Evolutionary conservation across 164 flowering plant species (phyloP).

Genomic region (Tetracentron sinense): DNA sequence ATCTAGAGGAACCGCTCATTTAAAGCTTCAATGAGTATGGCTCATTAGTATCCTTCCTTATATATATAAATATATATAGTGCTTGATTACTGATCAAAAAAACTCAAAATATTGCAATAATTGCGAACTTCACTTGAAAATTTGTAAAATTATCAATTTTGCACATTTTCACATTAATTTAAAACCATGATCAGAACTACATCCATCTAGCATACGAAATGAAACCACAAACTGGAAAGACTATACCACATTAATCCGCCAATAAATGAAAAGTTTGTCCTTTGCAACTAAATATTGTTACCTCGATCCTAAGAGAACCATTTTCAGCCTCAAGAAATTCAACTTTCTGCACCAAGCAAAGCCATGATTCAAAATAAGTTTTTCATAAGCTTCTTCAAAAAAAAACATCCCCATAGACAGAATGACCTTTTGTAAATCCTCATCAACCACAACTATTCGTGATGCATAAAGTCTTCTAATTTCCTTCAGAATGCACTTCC

Average conservation of each 20-base stretch:
- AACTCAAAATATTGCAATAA: no score
- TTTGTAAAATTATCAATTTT: no score
- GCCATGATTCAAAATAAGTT: constrained; percentile 3
- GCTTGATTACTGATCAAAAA: no score
- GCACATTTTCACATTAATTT: no score
- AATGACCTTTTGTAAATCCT: constrained; percentile 59
- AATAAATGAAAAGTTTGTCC: background rate
- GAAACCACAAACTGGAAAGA: background rate
- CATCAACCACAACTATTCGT: constrained; percentile 46
- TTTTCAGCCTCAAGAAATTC: constrained; percentile 53
- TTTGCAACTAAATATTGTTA: background rate
- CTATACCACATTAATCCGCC: background rate
- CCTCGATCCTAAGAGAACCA: constrained; percentile 35
- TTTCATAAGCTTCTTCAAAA: background rate
- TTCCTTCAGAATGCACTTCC: constrained; percentile 48
- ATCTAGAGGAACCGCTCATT: no score
- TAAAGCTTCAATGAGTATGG: no score
- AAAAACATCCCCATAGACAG: background rate
- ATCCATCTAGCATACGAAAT: background rate
- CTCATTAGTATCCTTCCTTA: no score
- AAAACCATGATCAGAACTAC: background rate
- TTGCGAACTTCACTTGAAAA: no score
- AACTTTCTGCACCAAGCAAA: constrained; percentile 45
- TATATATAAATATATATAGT: no score
- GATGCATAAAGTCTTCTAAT: constrained; percentile 60